These are phyloP conservation scores for Inonotus hispidus DNA, from an alignment of 1,284 basidiomycete genomes.

Conservation along the genomic window DNA sequence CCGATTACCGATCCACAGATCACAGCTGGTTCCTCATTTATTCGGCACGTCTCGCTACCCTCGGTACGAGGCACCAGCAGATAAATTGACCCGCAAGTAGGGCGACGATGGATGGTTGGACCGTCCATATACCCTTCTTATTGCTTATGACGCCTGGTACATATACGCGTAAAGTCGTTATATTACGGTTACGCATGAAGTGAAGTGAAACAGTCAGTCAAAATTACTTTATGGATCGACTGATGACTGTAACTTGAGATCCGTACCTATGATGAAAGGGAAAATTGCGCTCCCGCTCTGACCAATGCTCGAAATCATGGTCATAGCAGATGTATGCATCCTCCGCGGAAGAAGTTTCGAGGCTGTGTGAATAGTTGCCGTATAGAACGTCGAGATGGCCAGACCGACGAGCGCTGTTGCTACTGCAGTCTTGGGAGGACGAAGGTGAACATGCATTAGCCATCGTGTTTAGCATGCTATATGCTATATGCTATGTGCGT, in stretches of 20 bases:
- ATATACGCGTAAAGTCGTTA: background rate
- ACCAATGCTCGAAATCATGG: conserved; percentile 30
- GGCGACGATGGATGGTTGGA: conserved; percentile 19
- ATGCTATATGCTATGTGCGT: background rate
- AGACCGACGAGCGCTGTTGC: conserved; percentile 32
- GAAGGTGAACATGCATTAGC: too few relatives aligned
- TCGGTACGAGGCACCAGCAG: conserved; percentile 17
- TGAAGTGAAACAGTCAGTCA: too few relatives aligned
- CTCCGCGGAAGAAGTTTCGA: conserved; percentile 28
- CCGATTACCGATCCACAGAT: too few relatives aligned
- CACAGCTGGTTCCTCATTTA: background rate
- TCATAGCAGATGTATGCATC: conserved; percentile 32
- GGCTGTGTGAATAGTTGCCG: conserved; percentile 28
- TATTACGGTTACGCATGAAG: background rate
- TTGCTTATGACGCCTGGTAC: conserved; percentile 28
- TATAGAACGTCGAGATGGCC: conserved; percentile 32
- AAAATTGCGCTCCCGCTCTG: conserved; percentile 33
- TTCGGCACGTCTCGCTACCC: conserved; percentile 10
- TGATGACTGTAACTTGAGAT: too few relatives aligned
- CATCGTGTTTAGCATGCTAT: too few relatives aligned
- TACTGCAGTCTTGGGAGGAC: conserved; percentile 23
- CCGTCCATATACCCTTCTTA: conserved; percentile 31
- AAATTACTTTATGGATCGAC: background rate
- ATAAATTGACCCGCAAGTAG: conserved; percentile 14
- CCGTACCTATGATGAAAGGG: conserved; percentile 28